Base-by-base conservation (phyloP, 768 basidiomycete species). In the Rhizopogon salebrosus region DNA sequence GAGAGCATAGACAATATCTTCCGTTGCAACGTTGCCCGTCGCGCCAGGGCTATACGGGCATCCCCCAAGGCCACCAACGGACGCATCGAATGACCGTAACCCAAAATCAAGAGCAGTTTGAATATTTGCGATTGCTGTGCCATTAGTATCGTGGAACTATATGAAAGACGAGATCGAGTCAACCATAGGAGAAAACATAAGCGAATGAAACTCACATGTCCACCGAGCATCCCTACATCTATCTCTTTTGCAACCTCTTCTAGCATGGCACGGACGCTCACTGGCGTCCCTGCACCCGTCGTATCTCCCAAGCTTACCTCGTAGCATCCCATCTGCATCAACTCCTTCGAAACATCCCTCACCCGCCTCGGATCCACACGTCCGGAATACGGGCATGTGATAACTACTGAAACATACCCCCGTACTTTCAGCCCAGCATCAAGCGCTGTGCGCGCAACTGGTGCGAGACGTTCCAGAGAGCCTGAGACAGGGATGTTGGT, bases 41-140 rank as follows among this genome's bases (percentile, higher is more conserved):
- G 95, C 94, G 5, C 94, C 94, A 2, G 95, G 95, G 1, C 95
- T 93, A 69, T 92, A 98, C 3, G 95, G 95, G 62, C 95, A 98
- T 16, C 95, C 93, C 3, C 95, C 95, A 1, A 98, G 82, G 0
- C 95, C 94, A 16, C 87, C 92, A 16, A 97, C 83, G 1, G 88
- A 85, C 2, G 89, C 76, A 62, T 89, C 95, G 39, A 98, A 79
- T 2, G 92, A 89, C 10, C 84, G 79, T 11, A 98, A 70, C 14
- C 94, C 95, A 46, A 84, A 71, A 10, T 79, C 72, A 11, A 92
- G 78, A 3, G 89, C 85, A 4, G 82, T 71, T 38, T 91, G 69
- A 14, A 89, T 83, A 59, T 92, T 92, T 14, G 85, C 81, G 11
- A 91, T 79, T 10, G 81, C 92, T 26, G 87, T 88, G 3, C 92